Evolutionary conservation across 2,329 filamentous ascomycete species (phyloP).

Genomic region (Sclerotinia glacialis): DNA sequence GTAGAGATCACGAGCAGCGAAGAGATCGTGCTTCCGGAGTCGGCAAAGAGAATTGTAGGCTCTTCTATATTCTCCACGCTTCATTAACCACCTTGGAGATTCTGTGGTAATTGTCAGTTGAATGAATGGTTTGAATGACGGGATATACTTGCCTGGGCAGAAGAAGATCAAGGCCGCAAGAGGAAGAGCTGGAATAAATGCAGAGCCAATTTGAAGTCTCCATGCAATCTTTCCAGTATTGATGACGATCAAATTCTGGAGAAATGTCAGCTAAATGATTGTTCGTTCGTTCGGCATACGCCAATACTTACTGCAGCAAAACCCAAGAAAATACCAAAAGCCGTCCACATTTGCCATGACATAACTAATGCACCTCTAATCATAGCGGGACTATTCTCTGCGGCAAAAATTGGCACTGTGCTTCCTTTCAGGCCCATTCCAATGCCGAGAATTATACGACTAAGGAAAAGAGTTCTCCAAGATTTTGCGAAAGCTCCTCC

Average conservation of each 20-base stretch:
- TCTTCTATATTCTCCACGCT: constrained; percentile 44
- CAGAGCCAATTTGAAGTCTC: constrained; percentile 62
- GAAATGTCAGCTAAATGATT: not conserved
- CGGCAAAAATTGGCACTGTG: constrained; percentile 50
- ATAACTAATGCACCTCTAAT: constrained; percentile 68
- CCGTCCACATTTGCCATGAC: constrained; percentile 75
- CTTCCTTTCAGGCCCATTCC: constrained; percentile 58
- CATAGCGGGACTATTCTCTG: constrained; percentile 51
- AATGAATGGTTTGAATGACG: not conserved
- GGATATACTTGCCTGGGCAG: constrained; percentile 46
- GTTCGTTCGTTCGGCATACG: fast-evolving
- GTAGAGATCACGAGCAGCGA: constrained; percentile 61
- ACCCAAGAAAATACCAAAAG: constrained; percentile 57
- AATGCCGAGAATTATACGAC: constrained; percentile 55
- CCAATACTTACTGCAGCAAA: constrained; percentile 32
- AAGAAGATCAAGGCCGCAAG: constrained; percentile 59
- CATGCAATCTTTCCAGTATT: constrained; percentile 58
- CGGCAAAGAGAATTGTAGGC: constrained; percentile 57
- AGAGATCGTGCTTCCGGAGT: constrained; percentile 56
- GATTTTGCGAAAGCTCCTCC: constrained; percentile 56
- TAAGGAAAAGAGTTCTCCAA: constrained; percentile 56
- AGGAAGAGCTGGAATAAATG: constrained; percentile 60
- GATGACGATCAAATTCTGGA: constrained; percentile 44
- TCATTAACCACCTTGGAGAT: constrained; percentile 51
- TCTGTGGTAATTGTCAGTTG: constrained; percentile 39